Evolutionary conservation across 2,329 filamentous ascomycete genomes (phyloP), one percentile per base, ranked within the genome.

Genomic region (Tolypocladium cylindrosporum): DNA sequence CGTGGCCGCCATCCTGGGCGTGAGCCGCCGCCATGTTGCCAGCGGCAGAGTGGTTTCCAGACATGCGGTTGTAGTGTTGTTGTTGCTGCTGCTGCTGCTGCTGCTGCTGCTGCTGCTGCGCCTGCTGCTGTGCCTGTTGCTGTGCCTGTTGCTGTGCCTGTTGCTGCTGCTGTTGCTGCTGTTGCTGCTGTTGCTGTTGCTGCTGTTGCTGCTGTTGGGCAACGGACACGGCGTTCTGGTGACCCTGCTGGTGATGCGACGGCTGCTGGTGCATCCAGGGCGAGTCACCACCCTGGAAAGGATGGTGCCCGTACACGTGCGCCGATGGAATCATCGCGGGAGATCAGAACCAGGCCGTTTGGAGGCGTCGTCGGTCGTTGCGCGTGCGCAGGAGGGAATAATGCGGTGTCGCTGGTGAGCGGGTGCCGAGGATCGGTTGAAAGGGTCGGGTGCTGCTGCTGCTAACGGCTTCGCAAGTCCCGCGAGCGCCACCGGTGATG

Each of bases 61-160:
- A 82, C 65, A 95, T 83, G 63, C 89, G 87, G 70, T 83, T 88
- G 74, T 90, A 92, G 71, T 89, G 86, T 67, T 82, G 78, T 63
- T 80, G 78, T 66, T 81, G 76, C 21, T 62, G 75, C 72, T 63
- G 76, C 52, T 76, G 74, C 66, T 82, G 79, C 64, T 79, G 78
- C 74, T 64, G 62, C 3, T 64, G 62, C 8, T 67, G 65, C n/a
- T 66, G 62, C 27, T 65, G 75, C 55, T 75, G 73, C 82, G 79
- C 63, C 74, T 66, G 64, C 2, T 63, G 61, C 16, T 67, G 65
- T 19, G 65, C 63, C 11, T 61, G 63, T 58, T 79, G 78, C 64
- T 80, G 79, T 74, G 64, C 64, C 1, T 62, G 61, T 7, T 64
- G 65, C 24, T 65, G 68, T n/a, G n/a, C n/a, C 55, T 65, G 61